phyloP scores from a whole-genome alignment of 441 rosid species.

The Cnidoscolus chayamansa region DNA sequence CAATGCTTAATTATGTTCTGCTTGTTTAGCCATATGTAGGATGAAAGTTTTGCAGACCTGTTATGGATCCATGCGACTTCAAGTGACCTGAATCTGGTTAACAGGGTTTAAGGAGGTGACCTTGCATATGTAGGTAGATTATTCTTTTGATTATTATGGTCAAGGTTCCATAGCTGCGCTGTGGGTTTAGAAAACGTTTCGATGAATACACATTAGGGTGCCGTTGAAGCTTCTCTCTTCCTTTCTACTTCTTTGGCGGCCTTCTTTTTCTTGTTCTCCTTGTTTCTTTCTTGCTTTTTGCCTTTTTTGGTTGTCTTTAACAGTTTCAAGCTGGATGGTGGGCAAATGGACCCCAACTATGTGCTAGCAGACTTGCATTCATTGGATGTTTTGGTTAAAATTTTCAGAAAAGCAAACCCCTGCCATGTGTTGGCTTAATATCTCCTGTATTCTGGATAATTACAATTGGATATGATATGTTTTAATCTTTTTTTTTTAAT shows the following conservation, averaged over 20 bases:
- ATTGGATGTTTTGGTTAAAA: neutral
- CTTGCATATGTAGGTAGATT: neutral
- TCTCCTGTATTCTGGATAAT: no score
- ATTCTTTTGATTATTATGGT: neutral
- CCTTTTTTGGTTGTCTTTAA: no score
- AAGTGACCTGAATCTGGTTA: neutral
- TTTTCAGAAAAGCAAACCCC: no score
- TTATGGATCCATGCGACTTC: neutral
- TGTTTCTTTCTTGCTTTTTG: no score
- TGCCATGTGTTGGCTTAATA: no score
- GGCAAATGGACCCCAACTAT: neutral
- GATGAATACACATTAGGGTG: no score
- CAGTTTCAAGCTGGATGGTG: neutral
- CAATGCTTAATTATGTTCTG: neutral
- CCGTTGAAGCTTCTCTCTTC: no score
- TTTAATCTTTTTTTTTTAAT: no score
- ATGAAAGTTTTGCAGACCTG: neutral
- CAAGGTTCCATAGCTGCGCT: neutral
- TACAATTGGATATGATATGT: no score
- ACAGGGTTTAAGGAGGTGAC: no score
- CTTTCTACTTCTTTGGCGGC: no score
- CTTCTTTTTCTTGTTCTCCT: no score
- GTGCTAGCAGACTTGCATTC: neutral
- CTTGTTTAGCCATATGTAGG: neutral
- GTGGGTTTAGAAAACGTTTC: neutral